A percentile compares a stretch with the other conserved stretches of the same genome.
These are phyloP conservation scores for Excoecaria agallocha DNA, from an alignment of 345 rosid species.

Conservation along the genomic window DNA sequence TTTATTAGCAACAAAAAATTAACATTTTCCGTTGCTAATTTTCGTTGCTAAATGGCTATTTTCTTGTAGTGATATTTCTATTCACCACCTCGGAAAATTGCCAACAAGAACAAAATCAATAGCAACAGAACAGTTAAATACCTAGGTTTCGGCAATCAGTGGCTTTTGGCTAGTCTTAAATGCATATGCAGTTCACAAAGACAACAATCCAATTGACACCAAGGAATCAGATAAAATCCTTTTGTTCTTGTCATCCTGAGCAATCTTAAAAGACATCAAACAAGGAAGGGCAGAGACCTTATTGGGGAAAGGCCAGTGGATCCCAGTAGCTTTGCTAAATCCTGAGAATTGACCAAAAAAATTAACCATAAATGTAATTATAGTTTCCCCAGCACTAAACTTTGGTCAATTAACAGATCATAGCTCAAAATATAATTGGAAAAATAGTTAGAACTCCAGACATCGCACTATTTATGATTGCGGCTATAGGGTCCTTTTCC, in stretches of 20 bases:
- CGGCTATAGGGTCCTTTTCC: too few relatives aligned
- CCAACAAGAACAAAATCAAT: background rate
- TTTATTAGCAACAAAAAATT: too few relatives aligned
- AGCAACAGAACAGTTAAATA: slow-evolving; percentile 7
- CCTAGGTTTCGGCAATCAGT: slow-evolving; percentile 36
- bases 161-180: slow-evolving; percentile 17
- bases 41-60: too few relatives aligned
- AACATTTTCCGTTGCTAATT: too few relatives aligned
- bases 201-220: slow-evolving; percentile 31
- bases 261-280: slow-evolving; percentile 38
- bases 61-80: too few relatives aligned
- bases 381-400: background rate
- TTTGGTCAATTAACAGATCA: background rate
- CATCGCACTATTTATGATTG: background rate
- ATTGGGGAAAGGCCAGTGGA: slow-evolving; percentile 55
- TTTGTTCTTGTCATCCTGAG: slow-evolving; percentile 42
- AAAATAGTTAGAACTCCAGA: background rate
- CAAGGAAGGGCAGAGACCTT: slow-evolving; percentile 43
- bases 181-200: slow-evolving; percentile 27
- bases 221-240: slow-evolving; percentile 32
- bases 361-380: background rate
- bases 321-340: slow-evolving; percentile 33
- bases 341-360: slow-evolving; percentile 27
- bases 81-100: background rate
- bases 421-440: background rate